A percentile compares a stretch with the other conserved stretches of the same genome.
Conservation (phyloP, 1,284 basidiomycete species). For the Ustilago lituana region DNA sequence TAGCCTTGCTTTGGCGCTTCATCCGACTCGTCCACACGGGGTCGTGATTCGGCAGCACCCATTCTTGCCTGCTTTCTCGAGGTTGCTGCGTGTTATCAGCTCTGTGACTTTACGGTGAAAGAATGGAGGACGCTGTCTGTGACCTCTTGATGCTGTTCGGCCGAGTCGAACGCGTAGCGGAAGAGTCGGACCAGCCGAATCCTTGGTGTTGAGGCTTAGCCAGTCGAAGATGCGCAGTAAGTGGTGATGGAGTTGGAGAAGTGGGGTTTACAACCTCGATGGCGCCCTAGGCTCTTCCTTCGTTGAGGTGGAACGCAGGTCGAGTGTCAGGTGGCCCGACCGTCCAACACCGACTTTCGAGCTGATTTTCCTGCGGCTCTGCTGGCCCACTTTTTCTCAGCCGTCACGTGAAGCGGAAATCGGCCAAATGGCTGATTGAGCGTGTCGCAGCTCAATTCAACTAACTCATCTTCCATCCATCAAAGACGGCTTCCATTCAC, state of each 20-base stretch:
- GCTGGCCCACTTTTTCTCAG: constrained; percentile 5
- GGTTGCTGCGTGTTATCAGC: too few relatives aligned
- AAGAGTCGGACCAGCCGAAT: neutral
- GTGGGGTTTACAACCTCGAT: too few relatives aligned
- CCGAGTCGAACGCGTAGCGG: neutral
- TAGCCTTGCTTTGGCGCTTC: constrained; percentile 61
- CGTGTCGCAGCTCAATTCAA: constrained; percentile 13
- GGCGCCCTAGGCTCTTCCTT: neutral
- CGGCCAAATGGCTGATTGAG: constrained; percentile 16
- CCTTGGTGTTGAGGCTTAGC: neutral
- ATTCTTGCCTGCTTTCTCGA: constrained; percentile 4
- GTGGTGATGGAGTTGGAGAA: too few relatives aligned
- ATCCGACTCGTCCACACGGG: constrained; percentile 42
- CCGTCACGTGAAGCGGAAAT: constrained; percentile 39
- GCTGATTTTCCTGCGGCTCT: constrained; percentile 4
- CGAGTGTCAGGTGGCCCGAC: constrained; percentile 25
- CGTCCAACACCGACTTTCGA: constrained; percentile 20
- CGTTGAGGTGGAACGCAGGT: constrained; percentile 10
- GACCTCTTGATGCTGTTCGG: neutral
- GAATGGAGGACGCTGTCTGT: neutral
- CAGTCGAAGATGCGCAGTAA: neutral
- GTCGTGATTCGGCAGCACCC: constrained; percentile 45
- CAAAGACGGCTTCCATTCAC: constrained; percentile 1
- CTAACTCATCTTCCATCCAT: constrained; percentile 8
- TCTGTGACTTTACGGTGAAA: too few relatives aligned